These are phyloP conservation scores for Skeletonema grethae DNA, from an alignment of 108 stramenopile genomes.

Conservation along the genomic window DNA sequence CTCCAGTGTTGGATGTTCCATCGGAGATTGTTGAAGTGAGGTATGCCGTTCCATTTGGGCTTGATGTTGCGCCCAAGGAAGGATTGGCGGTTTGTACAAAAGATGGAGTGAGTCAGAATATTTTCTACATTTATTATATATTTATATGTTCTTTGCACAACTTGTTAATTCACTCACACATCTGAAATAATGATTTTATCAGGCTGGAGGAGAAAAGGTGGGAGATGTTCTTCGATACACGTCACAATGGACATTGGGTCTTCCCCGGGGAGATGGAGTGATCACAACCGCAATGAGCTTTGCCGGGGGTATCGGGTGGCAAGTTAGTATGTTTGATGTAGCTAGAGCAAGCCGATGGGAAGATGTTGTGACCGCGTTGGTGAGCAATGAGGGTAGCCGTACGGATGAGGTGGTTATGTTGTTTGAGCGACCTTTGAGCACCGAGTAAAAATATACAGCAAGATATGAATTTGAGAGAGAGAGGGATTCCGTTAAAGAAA, in stretches of 20 bases:
- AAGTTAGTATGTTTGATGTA: conserved; percentile 80
- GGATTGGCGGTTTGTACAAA: conserved; percentile 75
- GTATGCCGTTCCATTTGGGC: conserved; percentile 75
- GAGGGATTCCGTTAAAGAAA: neutral
- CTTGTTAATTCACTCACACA: too few relatives aligned
- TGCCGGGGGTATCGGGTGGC: conserved; percentile 74
- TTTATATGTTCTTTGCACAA: too few relatives aligned
- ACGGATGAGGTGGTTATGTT: conserved; percentile 85
- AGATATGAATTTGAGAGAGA: neutral
- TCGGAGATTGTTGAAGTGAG: conserved; percentile 76
- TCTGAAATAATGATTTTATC: too few relatives aligned
- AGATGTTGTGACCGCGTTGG: conserved; percentile 72
- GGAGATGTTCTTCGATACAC: conserved; percentile 81
- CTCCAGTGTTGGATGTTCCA: conserved; percentile 57
- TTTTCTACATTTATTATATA: too few relatives aligned
- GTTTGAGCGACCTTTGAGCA: conserved; percentile 67
- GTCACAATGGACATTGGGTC: conserved; percentile 78
- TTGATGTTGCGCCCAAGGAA: conserved; percentile 71
- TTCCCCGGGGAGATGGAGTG: conserved; percentile 80
- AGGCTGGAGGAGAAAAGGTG: conserved; percentile 61
- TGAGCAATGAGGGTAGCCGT: conserved; percentile 60
- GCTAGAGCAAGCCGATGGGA: conserved; percentile 70
- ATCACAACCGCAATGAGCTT: conserved; percentile 72
- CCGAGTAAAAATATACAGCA: neutral
- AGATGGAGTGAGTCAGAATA: conserved; percentile 32